These are phyloP conservation scores for Penicillium sp. DNA, from an alignment of 2,329 filamentous ascomycete genomes.

Conservation along the genomic window DNA sequence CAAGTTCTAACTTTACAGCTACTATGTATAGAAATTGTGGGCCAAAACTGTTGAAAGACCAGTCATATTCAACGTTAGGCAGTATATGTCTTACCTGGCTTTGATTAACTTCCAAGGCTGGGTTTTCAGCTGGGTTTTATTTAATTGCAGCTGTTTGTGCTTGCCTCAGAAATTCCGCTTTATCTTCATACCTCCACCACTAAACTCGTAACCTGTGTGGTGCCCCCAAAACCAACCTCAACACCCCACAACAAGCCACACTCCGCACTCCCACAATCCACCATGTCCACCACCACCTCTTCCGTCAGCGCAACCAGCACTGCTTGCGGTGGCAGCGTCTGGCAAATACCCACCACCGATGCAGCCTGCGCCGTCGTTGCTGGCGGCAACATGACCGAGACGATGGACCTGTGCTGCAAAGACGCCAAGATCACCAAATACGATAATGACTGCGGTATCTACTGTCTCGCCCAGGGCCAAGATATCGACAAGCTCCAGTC, in stretches of 20 bases:
- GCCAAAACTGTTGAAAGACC: background rate
- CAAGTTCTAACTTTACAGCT: background rate
- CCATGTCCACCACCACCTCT: slow-evolving; percentile 27
- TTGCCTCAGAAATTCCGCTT: background rate
- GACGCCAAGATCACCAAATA: slow-evolving; percentile 47
- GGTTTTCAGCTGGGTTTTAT: background rate
- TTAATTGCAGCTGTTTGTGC: background rate
- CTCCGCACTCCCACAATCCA: background rate
- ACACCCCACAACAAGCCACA: background rate
- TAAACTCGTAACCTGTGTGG: background rate
- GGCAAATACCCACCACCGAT: slow-evolving; percentile 47
- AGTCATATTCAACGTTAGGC: slow-evolving; percentile 3
- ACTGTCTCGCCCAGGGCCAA: slow-evolving; percentile 50
- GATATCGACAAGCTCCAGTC: slow-evolving; percentile 34
- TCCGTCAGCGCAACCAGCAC: slow-evolving; percentile 20
- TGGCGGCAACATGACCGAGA: slow-evolving; percentile 43
- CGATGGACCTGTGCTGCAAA: slow-evolving; percentile 50
- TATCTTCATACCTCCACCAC: background rate
- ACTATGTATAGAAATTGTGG: slow-evolving; percentile 3
- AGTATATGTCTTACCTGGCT: slow-evolving; percentile 4
- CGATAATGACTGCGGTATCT: slow-evolving; percentile 51
- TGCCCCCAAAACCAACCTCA: background rate
- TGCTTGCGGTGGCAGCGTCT: slow-evolving; percentile 35
- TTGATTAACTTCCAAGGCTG: background rate
- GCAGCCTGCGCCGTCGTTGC: slow-evolving; percentile 47